phyloP scores from a whole-genome alignment of 306 rosid genomes.

The Acacia acuminata region DNA sequence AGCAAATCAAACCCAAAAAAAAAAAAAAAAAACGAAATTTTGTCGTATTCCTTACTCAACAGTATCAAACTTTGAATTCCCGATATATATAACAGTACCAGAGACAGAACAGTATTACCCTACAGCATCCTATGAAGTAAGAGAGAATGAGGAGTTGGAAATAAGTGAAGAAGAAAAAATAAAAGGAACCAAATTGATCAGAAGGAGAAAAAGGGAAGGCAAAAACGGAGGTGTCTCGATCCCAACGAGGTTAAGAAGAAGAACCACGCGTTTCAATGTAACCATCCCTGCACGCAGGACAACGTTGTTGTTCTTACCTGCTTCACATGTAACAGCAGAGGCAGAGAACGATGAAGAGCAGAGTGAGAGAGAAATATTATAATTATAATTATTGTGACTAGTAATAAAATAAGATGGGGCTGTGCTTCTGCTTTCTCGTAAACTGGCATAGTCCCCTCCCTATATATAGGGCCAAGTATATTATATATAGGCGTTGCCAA shows the following conservation, averaged over 20 bases:
- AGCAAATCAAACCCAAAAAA: not conserved
- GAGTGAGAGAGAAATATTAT: not conserved
- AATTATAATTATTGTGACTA: no score
- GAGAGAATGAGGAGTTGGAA: not conserved
- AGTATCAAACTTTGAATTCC: not conserved
- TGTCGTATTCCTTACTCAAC: not conserved
- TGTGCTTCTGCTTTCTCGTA: not conserved
- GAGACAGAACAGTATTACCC: not conserved
- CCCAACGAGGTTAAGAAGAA: not conserved
- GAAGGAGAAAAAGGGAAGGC: not conserved
- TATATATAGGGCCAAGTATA: not conserved
- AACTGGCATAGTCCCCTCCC: not conserved
- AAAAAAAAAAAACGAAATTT: not conserved
- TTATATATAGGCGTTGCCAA: not conserved
- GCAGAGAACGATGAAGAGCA: not conserved
- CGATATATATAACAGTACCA: slow-evolving; percentile 8
- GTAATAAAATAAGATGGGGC: not conserved
- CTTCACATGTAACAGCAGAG: not conserved
- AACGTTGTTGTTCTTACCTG: not conserved
- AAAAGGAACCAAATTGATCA: not conserved
- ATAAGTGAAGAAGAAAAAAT: not conserved
- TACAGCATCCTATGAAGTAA: not conserved
- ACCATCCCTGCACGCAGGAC: not conserved
- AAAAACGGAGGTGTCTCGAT: not conserved
- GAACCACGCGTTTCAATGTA: not conserved